Percentiles rank a stretch among this genome's conserved stretches.
Conservation (phyloP, 164 flowering plant species). For the Pachysandra terminalis region DNA sequence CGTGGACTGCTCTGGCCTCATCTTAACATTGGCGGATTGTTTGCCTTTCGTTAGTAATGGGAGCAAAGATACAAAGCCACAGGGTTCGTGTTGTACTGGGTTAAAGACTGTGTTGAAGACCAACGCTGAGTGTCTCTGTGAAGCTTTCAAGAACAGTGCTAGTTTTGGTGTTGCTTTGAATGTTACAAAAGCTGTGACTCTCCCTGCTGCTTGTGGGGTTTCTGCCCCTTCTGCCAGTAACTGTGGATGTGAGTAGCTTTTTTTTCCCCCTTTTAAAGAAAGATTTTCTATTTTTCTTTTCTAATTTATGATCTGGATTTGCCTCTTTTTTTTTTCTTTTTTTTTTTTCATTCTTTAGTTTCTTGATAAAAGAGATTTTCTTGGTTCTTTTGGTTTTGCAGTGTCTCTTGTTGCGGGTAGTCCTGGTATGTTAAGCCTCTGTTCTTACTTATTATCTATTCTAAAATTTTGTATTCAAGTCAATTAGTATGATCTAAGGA, state of each 20-base stretch:
- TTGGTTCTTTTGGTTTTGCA: neutral
- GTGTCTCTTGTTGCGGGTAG: constrained; percentile 1
- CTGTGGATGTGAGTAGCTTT: constrained; percentile 43
- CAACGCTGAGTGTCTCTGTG: constrained; percentile 54
- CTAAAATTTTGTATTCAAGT: neutral
- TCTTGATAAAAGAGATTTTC: neutral
- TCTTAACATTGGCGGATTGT: constrained; percentile 47
- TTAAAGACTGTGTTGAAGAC: constrained; percentile 17
- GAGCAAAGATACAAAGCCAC: constrained; percentile 49
- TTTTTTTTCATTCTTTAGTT: too few relatives aligned
- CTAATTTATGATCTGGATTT: neutral
- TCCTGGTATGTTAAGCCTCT: constrained; percentile 11
- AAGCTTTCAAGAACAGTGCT: constrained; percentile 48
- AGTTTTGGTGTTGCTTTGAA: constrained; percentile 54
- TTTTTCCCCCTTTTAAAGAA: too few relatives aligned
- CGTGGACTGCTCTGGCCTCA: constrained; percentile 50
- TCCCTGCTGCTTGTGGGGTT: constrained; percentile 64
- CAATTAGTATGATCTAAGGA: too few relatives aligned
- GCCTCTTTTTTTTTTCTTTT: neutral
- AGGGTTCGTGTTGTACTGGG: constrained; percentile 62
- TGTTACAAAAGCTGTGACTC: constrained; percentile 46
- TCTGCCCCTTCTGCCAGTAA: constrained; percentile 45
- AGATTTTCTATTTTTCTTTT: neutral
- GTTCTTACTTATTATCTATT: neutral
- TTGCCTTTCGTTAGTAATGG: constrained; percentile 22